Percentiles rank a stretch among this genome's conserved stretches.
phyloP scores from a whole-genome alignment of 331 rosid genomes.

The Telfairia occidentalis region DNA sequence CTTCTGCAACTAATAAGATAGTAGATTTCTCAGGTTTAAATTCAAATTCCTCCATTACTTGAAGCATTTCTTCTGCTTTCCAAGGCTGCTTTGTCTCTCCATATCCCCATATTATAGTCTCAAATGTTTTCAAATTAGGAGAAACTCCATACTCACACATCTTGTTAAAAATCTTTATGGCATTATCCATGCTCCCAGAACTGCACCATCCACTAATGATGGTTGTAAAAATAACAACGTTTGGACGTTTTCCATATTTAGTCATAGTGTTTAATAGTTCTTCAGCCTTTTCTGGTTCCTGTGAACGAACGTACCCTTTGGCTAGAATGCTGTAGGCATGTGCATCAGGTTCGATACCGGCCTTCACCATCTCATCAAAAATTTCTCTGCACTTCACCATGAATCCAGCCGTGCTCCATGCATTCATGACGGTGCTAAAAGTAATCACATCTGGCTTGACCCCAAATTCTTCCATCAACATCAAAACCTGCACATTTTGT shows the following conservation, averaged over 20 bases:
- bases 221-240: slow-evolving; percentile 53
- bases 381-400: slow-evolving; percentile 48
- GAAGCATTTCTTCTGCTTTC: slow-evolving; percentile 61
- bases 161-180: slow-evolving; percentile 38
- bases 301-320: slow-evolving; percentile 58
- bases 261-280: slow-evolving; percentile 40
- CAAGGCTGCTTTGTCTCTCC: slow-evolving; percentile 53
- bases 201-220: slow-evolving; percentile 68
- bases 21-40: slow-evolving; percentile 48
- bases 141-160: slow-evolving; percentile 45
- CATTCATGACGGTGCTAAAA: slow-evolving; percentile 63
- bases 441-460: slow-evolving; percentile 61
- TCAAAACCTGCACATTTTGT: slow-evolving; percentile 40
- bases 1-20: slow-evolving; percentile 42
- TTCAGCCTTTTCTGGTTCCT: slow-evolving; percentile 57
- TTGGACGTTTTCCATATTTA: slow-evolving; percentile 34
- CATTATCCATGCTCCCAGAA: slow-evolving; percentile 50
- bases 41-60: slow-evolving; percentile 37
- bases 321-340: slow-evolving; percentile 70
- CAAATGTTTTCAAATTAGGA: slow-evolving; percentile 66
- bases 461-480: slow-evolving; percentile 49
- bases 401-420: slow-evolving; percentile 71
- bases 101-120: slow-evolving; percentile 55
- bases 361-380: slow-evolving; percentile 47
- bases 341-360: slow-evolving; percentile 54